Evolutionary conservation across 179 eudicot genomes (phyloP).

Genomic region (Silene vulgaris): DNA sequence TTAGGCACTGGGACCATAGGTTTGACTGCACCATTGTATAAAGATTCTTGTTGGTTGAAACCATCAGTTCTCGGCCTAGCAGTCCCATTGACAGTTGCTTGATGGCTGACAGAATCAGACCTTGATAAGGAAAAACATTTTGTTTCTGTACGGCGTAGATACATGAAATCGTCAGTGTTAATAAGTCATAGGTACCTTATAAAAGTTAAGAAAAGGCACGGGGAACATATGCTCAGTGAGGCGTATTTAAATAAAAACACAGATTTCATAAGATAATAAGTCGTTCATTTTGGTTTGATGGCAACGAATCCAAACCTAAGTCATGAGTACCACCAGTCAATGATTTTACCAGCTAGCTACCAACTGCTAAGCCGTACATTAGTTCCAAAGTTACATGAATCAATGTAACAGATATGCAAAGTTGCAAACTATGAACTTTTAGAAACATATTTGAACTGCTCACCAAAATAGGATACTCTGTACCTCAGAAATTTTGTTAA

Average conservation of each 20-base stretch:
- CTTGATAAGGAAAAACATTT: slow-evolving; percentile 56
- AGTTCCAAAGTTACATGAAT: background rate
- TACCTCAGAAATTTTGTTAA: background rate
- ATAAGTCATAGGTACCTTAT: background rate
- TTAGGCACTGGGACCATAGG: slow-evolving; percentile 21
- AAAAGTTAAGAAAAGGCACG: background rate
- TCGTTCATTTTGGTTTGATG: background rate
- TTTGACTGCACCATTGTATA: slow-evolving; percentile 31
- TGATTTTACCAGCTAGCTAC: too few relatives aligned
- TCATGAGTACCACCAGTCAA: background rate
- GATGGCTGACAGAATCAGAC: slow-evolving; percentile 38
- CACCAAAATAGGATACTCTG: background rate
- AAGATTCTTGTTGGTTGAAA: slow-evolving; percentile 32
- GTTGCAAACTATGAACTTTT: background rate
- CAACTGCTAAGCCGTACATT: background rate
- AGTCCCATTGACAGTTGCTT: slow-evolving; percentile 32
- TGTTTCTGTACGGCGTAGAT: slow-evolving; percentile 50
- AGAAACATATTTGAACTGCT: background rate
- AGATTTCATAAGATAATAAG: background rate
- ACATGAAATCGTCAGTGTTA: slow-evolving; percentile 9
- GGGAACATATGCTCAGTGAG: background rate
- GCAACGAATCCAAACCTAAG: background rate
- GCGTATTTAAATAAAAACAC: background rate
- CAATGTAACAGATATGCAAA: background rate
- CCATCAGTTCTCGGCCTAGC: slow-evolving; percentile 29